A percentile compares a stretch with the other conserved stretches of the same genome.
phyloP scores from a whole-genome alignment of 2,329 filamentous ascomycete genomes.

The Fusarium globosum region DNA sequence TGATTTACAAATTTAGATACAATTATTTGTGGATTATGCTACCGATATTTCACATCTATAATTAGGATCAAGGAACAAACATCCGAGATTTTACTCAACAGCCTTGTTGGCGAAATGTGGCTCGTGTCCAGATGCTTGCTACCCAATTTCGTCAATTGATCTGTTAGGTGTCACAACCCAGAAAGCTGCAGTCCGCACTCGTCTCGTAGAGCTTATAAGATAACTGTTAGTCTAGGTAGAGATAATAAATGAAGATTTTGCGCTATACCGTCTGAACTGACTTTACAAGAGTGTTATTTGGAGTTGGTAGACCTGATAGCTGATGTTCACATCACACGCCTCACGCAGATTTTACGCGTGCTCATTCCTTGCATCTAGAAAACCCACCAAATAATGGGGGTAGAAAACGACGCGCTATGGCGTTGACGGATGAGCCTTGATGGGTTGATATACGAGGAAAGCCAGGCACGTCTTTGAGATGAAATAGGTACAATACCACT shows the following conservation, averaged over 20 bases:
- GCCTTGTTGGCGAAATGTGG: neutral
- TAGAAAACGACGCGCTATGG: neutral
- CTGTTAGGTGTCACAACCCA: accelerated
- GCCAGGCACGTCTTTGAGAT: neutral
- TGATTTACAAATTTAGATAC: neutral
- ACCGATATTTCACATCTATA: neutral
- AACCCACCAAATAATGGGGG: neutral
- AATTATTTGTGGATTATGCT: neutral
- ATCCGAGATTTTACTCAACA: neutral
- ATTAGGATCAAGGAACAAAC: neutral
- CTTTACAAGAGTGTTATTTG: no score
- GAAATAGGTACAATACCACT: no score
- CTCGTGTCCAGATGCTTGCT: neutral
- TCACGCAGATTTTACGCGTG: no score
- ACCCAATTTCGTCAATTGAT: neutral
- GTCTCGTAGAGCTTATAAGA: no score
- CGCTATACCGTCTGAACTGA: no score
- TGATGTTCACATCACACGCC: no score
- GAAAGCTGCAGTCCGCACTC: neutral
- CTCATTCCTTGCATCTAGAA: neutral
- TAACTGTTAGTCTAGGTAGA: accelerated
- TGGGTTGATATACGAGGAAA: neutral
- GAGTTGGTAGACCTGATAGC: no score
- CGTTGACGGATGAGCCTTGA: neutral
- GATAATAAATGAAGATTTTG: accelerated